Percentiles rank a stretch among this genome's conserved stretches.
Evolutionary conservation across 192 early-diverging fungal species (phyloP).

Genomic region (Coemansia sp.): DNA sequence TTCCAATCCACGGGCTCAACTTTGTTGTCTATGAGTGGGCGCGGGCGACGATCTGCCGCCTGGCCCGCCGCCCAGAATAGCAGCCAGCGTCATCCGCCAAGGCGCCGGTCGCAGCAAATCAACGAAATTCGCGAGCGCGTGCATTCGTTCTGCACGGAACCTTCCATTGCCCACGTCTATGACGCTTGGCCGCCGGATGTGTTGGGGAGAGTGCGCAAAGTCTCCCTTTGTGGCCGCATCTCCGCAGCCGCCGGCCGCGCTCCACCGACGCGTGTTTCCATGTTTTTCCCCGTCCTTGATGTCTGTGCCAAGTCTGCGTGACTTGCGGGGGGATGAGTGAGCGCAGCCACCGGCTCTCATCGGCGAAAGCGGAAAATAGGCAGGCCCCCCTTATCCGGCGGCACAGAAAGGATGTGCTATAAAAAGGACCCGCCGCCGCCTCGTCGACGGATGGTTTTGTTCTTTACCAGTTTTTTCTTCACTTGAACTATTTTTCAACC

Average conservation of each 20-base stretch:
- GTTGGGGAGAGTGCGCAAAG: neutral
- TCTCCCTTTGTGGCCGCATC: neutral
- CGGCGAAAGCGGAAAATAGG: neutral
- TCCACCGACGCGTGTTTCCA: neutral
- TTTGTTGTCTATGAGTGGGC: conserved; percentile 74
- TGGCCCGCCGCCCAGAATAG: conserved; percentile 25
- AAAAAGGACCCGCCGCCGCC: conserved; percentile 1
- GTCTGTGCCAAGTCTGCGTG: conserved; percentile 12
- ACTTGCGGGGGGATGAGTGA: neutral
- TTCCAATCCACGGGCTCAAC: conserved; percentile 79
- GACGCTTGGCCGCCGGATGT: neutral
- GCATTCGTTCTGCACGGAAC: neutral
- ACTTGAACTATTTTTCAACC: too few species aligned
- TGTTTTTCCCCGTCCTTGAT: neutral
- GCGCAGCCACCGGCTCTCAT: neutral
- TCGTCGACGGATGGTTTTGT: too few species aligned
- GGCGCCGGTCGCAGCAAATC: neutral
- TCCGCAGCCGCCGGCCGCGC: conserved; percentile 1
- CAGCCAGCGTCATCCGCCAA: neutral
- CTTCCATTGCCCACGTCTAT: conserved; percentile 6
- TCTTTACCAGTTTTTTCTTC: too few species aligned
- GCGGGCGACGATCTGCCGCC: conserved; percentile 32
- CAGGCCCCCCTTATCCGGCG: too few species aligned
- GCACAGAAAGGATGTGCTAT: too few species aligned
- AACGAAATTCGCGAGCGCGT: neutral